Conservation (phyloP, 2,329 filamentous ascomycete genomes). For the Aplosporella prunicola region DNA sequence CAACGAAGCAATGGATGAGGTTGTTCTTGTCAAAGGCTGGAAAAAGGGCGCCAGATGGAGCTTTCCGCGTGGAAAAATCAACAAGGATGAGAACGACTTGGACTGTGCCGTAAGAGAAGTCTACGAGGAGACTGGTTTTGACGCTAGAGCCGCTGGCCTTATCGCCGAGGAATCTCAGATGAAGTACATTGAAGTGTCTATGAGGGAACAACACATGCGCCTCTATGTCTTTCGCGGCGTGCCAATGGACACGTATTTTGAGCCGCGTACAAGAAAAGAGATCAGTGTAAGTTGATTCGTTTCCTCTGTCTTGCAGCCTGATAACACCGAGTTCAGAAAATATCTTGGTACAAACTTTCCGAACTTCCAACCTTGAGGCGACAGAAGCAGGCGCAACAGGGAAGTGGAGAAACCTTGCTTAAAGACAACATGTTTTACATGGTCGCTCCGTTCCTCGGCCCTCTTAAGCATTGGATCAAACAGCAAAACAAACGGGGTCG, state of each 20-base stretch:
- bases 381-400: constrained; percentile 50
- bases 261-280: constrained; percentile 87
- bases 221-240: constrained; percentile 88
- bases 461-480: constrained; percentile 83
- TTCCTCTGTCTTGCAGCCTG: neutral
- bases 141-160: constrained; percentile 66
- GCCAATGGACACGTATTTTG: constrained; percentile 77
- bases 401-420: constrained; percentile 41
- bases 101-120: constrained; percentile 92
- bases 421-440: constrained; percentile 92
- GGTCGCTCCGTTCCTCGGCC: constrained; percentile 85
- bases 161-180: constrained; percentile 59
- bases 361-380: constrained; percentile 78
- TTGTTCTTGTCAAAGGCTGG: constrained; percentile 92
- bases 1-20: constrained; percentile 88
- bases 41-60: constrained; percentile 96
- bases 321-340: constrained; percentile 44
- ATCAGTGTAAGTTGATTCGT: constrained; percentile 51
- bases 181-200: constrained; percentile 79
- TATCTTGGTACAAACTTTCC: constrained; percentile 85
- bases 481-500: constrained; percentile 68
- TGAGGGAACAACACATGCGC: constrained; percentile 86
- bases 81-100: constrained; percentile 89
- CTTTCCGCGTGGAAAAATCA: constrained; percentile 94
- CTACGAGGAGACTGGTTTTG: constrained; percentile 90